phyloP scores from a whole-genome alignment of 495 filamentous ascomycete species.

The Tuber magnatum region DNA sequence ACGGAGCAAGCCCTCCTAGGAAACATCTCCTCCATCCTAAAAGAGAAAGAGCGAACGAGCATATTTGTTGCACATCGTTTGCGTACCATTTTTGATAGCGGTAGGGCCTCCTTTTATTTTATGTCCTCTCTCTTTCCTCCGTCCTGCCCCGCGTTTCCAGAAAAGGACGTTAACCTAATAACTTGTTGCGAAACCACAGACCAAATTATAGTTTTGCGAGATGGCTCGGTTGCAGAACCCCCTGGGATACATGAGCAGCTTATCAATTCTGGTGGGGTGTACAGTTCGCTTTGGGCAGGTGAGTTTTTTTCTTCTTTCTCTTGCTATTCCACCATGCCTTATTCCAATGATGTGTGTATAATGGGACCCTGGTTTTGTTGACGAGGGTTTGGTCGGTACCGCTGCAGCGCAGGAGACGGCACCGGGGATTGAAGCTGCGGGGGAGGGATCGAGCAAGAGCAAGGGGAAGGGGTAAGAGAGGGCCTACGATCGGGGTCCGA shows the following conservation, averaged over 20 bases:
- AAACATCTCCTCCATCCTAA: conserved; percentile 90
- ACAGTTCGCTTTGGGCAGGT: conserved; percentile 87
- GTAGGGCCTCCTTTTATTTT: conserved; percentile 45
- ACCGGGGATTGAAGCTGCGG: conserved; percentile 11
- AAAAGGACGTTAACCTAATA: not conserved
- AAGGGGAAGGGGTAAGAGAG: not conserved
- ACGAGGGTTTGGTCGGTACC: not conserved
- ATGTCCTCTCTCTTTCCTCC: not conserved
- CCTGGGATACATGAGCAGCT: conserved; percentile 75
- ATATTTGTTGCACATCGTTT: conserved; percentile 90
- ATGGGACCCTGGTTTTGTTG: not conserved
- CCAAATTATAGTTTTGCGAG: conserved; percentile 77
- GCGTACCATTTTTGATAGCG: conserved; percentile 88
- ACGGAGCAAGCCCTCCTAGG: conserved; percentile 85
- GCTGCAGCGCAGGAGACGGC: conserved; percentile 46
- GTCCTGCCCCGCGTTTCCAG: conserved; percentile 4
- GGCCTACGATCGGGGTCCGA: not conserved
- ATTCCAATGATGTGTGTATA: conserved; percentile 17
- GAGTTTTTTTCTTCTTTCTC: conserved; percentile 39
- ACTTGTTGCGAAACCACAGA: conserved; percentile 19
- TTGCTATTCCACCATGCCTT: not conserved
- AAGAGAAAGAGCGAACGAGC: conserved; percentile 80
- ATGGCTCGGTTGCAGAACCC: conserved; percentile 72
- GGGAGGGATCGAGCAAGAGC: not conserved
- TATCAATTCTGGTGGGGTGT: conserved; percentile 71